Base-by-base conservation (phyloP, 495 filamentous ascomycete genomes). In the Tuber umbilicatum region DNA sequence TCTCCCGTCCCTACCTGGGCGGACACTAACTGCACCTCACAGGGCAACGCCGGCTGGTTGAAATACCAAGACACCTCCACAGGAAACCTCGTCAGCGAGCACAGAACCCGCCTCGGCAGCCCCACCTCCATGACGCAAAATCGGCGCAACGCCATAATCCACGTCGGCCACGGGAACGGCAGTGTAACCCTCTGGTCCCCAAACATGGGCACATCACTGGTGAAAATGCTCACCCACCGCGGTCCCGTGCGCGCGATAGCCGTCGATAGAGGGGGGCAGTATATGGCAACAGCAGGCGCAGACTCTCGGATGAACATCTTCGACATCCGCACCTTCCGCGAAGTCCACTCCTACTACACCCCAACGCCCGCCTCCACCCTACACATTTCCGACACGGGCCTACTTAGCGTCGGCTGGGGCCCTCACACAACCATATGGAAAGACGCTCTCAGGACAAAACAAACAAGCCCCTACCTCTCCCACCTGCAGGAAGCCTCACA, bases 31-130 rank as follows among this genome's bases (percentile, higher is more conserved):
- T 69, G 69, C 12, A 40, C 31, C 69, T 10, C 78, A 92, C 90
- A 64, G 55, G 90, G 92, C 70, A 95, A 90, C 78, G 90, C 90
- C 71, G 95, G 94, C 10, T 91, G 90, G 80, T 85, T 97, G 70
- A 97, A 95, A 84, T 99, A 97, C 83, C 94, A 94, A 79, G 95
- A 99, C 83, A 94, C 93, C 19, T 96, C 93, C 2, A 98, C 94
- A 0, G 96, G 95, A 69, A 89, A 93, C 80, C 88, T 93, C 80
- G 89, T 97, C 35, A 88, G 89, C 70, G 94, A 98, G 82, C 85
- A 94, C 70, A 88, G 92, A 12, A 98, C 96, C 17, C 90, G 89
- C 75, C 86, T 91, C 60, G 96, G 96, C 37, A 88, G 91, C 16
- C 94, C 95, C 7, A 94, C 94, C 38, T 87, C 94, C 31, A 87